Base-by-base conservation (phyloP, 2,329 filamentous ascomycete genomes). In the Knufia petricola region DNA sequence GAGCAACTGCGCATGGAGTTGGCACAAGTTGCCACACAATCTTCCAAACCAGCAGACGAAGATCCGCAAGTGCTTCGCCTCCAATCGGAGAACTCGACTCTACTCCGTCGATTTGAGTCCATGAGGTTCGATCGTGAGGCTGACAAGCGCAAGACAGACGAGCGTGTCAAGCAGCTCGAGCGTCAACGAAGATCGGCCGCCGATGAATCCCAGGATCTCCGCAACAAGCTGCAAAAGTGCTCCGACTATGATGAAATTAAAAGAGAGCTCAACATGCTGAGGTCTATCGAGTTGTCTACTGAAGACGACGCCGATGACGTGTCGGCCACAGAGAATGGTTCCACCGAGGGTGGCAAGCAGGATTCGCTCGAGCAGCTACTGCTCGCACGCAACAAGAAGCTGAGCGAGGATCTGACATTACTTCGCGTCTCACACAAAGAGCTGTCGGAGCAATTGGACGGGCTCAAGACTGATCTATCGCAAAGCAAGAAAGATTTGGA, bases 231-330 rank as follows among this genome's bases (percentile, higher is more conserved):
- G 2, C 81, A 87, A 54, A 94, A 85, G 63, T 94, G 87, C 81
- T 80, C 80, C 57, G 92, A 98, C 64, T 98, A 98, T 63, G 89
- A 96, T 28, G 90, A 96, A 51, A 80, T 98, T 41, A 95, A 92
- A 68, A 86, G 94, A 55, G 94, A 98, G 66, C 75, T 98, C 2
- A 90, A 96, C 60, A 89, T 96, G 52, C 78, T 98, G 52, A 50
- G 78, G 77, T 94, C 90, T 57, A 95, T 98, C 59, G 92, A 98
- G 64, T 95, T 98, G 60, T 86, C 90, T 1, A 90, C 87, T 0
- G 89, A 87, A 53, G 88, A 94, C 52, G 85, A 89, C 40, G 81
- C 84, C 1, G 69, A 74, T 7, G 61, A 67, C 24, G 72, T 71
- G 13, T 69, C 70, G 32, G 58, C 31, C 15, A 31, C 15, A 65